Base-by-base conservation (phyloP, 2,329 filamentous ascomycete species). In the Thielaviopsis musarum region DNA sequence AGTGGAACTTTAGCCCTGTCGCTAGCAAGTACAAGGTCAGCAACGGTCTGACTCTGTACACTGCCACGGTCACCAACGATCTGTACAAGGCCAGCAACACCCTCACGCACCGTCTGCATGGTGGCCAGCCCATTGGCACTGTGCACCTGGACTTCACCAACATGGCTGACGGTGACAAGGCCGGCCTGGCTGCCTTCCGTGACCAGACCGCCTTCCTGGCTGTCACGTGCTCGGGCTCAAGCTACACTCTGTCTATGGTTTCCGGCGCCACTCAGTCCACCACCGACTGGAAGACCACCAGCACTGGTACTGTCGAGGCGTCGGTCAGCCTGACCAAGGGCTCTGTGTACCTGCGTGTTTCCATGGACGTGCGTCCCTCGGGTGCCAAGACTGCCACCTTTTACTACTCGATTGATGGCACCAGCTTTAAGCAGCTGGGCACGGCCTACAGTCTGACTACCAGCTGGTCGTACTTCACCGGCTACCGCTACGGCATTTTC, bases 1-100 rank as follows among this genome's bases (percentile, higher is more conserved):
- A 83, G 66, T 83, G 79, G 79, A 83, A 83, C 64, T 80, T 82
- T 63, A 82, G 82, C 65, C 80, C 80, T 0, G 77, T 82, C 59
- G 70, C 67, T 0, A 69, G 66, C 10, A 75, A 73, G 9, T 82
- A 68, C 64, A 66, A 64, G 1, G 69, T 80, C 12, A 66, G 70
- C 49, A 68, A 73, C 30, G 74, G 76, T 1, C 64, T 82, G 2
- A 71, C 69, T 0, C 69, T 82, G 1, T 68, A 66, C 28, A 75
- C 79, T 1, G 75, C 75, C 1, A 77, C 74, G 0, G 72, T 80
- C 0, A 82, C 79, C 0, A 66, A 69, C 15, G 78, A 81, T 63
- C 65, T 82, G 1, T 77, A 71, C 59, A 63, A 65, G 0, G 74
- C 75, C 4, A 67, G 74, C 12, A 77, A 77, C 64, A 77, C 75